These are phyloP conservation scores for Astragalus glycyphyllos DNA, from an alignment of 306 rosid species.

Conservation along the genomic window DNA sequence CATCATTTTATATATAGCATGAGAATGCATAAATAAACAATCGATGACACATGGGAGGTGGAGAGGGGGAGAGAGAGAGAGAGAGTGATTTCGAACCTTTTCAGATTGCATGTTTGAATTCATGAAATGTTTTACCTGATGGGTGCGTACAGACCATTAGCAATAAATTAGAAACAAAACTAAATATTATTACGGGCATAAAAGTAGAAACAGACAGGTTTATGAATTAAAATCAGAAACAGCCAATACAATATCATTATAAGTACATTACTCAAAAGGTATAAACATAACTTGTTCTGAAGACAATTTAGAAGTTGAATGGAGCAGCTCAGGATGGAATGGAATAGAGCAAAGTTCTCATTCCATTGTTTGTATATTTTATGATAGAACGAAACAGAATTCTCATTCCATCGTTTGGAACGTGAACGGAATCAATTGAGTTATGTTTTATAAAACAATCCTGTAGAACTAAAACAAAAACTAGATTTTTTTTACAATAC, in stretches of 20 bases:
- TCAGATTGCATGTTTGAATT: conserved; percentile 47
- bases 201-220: conserved; percentile 20
- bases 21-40: conserved; percentile 30
- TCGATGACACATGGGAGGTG: background rate
- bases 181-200: conserved; percentile 23
- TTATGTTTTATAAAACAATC: no score
- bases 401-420: no score
- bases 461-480: no score
- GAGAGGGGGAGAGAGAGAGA: conserved; percentile 10
- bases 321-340: no score
- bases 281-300: conserved; percentile 7
- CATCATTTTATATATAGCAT: conserved; percentile 29
- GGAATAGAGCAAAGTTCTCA: no score
- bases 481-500: no score
- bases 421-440: no score
- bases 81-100: conserved; percentile 56
- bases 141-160: conserved; percentile 36
- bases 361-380: no score
- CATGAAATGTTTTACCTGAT: conserved; percentile 60
- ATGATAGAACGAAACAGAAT: no score
- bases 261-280: conserved; percentile 19
- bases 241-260: background rate
- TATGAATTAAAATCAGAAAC: conserved; percentile 32
- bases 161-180: conserved; percentile 24
- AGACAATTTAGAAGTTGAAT: background rate